Evolutionary conservation across 495 filamentous ascomycete genomes (phyloP), one percentile per base, ranked within the genome.

Genomic region (Talaromyces adpressus): DNA sequence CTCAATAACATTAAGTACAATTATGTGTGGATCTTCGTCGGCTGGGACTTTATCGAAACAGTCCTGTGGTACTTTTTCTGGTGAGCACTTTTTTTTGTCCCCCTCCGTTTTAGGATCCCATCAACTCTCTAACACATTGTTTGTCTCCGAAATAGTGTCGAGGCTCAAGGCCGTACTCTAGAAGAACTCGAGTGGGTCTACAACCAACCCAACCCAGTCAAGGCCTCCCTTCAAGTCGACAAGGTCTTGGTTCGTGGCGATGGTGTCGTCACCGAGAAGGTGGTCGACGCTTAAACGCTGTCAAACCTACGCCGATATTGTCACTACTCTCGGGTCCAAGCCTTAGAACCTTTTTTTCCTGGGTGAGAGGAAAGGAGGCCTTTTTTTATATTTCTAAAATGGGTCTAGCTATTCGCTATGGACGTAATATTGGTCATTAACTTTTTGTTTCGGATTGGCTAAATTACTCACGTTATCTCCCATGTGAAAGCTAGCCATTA

Each of bases 111-210:
- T 7, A 30, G 53, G 4, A 32, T 47, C 27, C 57, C 2, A 56
- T 12, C 32, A 34, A n/a, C 57, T 45, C 11, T 23, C 18, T 58
- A 6, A 27, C 5, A 27, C 5, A 16, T 58, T 23, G 56, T 57
- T 52, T 57, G 16, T 49, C 36, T 70, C 51, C 67, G 25, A 20
- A 20, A n/a, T 62, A 63, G 71, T 75, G 84, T 88, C 12, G 89
- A 91, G 72, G 88, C 87, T 8, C 81, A 84, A 39, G 87, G 85
- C 36, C 84, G 83, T 63, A 89, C 88, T n/a, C 82, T 91, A 34
- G 89, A 91, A 68, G 85, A 91, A 73, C 73, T 91, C 25, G 82
- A 83, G 64, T 84, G 85, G 74, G 82, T 91, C 32, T 91, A 90
- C 72, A 80, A 87, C 63, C 82, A 83, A 52, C 72, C 69, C 12